phyloP scores from a whole-genome alignment of 768 basidiomycete species.

The Phlebiopsis flavidoalba region DNA sequence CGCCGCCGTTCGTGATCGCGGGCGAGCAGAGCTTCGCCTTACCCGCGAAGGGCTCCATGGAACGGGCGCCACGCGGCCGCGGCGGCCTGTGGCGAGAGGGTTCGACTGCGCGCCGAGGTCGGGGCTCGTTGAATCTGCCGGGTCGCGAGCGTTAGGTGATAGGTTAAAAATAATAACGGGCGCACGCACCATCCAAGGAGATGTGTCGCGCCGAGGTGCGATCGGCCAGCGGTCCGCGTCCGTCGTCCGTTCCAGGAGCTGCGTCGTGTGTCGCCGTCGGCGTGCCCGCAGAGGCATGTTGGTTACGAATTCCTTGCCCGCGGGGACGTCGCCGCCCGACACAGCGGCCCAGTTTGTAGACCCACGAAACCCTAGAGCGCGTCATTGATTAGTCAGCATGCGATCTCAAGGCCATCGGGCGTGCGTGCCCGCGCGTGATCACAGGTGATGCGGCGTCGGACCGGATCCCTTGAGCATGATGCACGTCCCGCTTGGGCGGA shows the following conservation, averaged over 20 bases:
- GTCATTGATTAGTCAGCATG: not conserved
- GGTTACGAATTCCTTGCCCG: conserved; percentile 19
- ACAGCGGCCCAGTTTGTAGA: conserved; percentile 25
- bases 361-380: conserved; percentile 17
- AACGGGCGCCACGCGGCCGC: conserved; percentile 24
- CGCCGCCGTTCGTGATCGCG: conserved; percentile 28
- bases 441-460: no score
- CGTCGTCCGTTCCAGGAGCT: conserved; percentile 20
- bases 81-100: conserved; percentile 22
- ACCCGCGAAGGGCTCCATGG: conserved; percentile 28
- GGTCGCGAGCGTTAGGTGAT: no score
- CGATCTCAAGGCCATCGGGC: not conserved
- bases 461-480: no score
- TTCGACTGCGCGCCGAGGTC: conserved; percentile 25
- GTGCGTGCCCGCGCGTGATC: no score
- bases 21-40: conserved; percentile 26
- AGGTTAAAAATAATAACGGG: not conserved
- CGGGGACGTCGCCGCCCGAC: conserved; percentile 14
- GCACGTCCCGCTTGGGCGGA: no score
- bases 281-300: conserved; percentile 27
- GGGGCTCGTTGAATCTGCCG: conserved; percentile 27
- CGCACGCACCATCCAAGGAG: conserved; percentile 22
- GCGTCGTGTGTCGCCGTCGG: conserved; percentile 13
- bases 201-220: conserved; percentile 21
- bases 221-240: conserved; percentile 25